phyloP scores from a whole-genome alignment of 371 early-diverging fungal species.

The Rhizopus arrhizus region DNA sequence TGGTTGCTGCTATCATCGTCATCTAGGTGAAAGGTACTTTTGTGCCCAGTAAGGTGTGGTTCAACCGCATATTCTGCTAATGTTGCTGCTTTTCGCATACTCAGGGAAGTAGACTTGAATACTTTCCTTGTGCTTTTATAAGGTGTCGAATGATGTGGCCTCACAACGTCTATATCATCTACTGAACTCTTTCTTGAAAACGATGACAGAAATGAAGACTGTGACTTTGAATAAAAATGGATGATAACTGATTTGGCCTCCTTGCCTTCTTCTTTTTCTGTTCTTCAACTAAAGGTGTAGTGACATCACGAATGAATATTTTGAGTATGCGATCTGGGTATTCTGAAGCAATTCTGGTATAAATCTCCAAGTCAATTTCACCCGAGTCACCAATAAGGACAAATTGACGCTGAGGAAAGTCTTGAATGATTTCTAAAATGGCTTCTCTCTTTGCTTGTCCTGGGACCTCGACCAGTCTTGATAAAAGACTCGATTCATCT shows the following conservation, averaged over 20 bases:
- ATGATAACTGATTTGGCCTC: too few relatives aligned
- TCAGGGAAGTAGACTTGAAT: conserved; percentile 3
- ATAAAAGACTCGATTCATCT: conserved; percentile 52
- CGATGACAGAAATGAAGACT: not conserved
- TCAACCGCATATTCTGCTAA: conserved; percentile 23
- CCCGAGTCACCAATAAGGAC: conserved; percentile 91
- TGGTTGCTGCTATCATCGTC: not conserved
- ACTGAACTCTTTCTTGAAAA: not conserved
- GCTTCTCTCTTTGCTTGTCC: conserved; percentile 64
- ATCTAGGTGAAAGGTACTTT: conserved; percentile 1
- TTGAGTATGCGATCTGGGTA: conserved; percentile 71
- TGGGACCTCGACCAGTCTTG: conserved; percentile 40
- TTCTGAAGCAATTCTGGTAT: conserved; percentile 62
- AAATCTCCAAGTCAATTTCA: conserved; percentile 86
- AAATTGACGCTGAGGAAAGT: conserved; percentile 82
- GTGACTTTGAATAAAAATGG: conserved; percentile 8
- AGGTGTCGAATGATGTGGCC: not conserved
- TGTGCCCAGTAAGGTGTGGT: conserved; percentile 25
- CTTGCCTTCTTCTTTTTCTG: not conserved
- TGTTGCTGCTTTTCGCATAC: conserved; percentile 21
- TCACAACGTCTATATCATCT: not conserved
- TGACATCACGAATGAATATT: conserved; percentile 86
- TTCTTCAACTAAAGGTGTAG: conserved; percentile 26
- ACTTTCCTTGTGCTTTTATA: conserved; percentile 8
- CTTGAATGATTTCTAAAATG: conserved; percentile 56